A percentile compares a stretch with the other conserved stretches of the same genome.
These are phyloP conservation scores for Populus pruinosa DNA, from an alignment of 345 rosid genomes.

Conservation along the genomic window DNA sequence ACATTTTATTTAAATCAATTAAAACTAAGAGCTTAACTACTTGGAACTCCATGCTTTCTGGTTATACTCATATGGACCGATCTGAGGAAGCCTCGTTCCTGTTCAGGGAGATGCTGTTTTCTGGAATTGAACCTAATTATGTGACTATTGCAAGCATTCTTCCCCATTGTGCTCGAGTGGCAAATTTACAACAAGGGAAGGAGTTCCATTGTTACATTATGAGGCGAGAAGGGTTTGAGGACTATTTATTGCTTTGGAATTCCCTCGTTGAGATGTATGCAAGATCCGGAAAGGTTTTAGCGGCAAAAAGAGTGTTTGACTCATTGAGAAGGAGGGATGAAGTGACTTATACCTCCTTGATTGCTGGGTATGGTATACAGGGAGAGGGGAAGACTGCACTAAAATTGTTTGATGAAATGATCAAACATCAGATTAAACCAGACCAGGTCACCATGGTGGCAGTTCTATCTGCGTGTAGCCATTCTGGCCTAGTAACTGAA, in stretches of 20 bases:
- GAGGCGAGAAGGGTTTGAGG: conserved; percentile 42
- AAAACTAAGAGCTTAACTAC: conserved; percentile 46
- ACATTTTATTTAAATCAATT: conserved; percentile 37
- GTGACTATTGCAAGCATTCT: conserved; percentile 72
- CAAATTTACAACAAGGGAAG: conserved; percentile 77
- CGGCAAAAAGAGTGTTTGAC: conserved; percentile 53
- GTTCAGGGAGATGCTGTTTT: conserved; percentile 58
- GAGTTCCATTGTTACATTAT: conserved; percentile 76
- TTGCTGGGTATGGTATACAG: conserved; percentile 67
- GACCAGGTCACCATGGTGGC: conserved; percentile 83
- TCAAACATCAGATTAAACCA: conserved; percentile 43
- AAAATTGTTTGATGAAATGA: conserved; percentile 59
- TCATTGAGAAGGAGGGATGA: conserved; percentile 53
- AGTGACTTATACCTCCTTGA: conserved; percentile 79
- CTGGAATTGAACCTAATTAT: conserved; percentile 58
- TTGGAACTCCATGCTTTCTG: conserved; percentile 81
- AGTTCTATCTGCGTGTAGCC: conserved; percentile 81
- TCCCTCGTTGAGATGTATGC: conserved; percentile 78
- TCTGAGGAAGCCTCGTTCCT: conserved; percentile 62
- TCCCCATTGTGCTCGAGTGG: conserved; percentile 75
- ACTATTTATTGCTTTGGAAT: conserved; percentile 56
- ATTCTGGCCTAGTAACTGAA: conserved; percentile 61
- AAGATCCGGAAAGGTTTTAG: conserved; percentile 58
- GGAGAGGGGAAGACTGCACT: conserved; percentile 57
- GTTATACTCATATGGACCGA: conserved; percentile 45